Conservation (phyloP, 768 basidiomycete species). For the Suillus spraguei region DNA sequence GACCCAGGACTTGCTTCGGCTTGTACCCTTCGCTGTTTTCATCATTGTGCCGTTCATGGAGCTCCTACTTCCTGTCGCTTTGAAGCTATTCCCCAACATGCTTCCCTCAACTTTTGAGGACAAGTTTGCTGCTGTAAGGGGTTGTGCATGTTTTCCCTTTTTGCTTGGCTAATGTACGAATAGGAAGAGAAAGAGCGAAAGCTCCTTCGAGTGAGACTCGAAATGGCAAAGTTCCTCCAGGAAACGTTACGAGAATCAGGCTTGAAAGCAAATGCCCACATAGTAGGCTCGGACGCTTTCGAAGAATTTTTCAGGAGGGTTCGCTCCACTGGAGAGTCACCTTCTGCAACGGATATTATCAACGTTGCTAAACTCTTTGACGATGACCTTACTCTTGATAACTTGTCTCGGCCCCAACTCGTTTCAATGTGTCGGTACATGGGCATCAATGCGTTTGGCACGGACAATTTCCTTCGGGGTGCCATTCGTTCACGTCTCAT, state of each 20-base stretch:
- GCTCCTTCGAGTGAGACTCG: conserved; percentile 88
- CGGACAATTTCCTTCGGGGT: conserved; percentile 96
- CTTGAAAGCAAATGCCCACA: conserved; percentile 89
- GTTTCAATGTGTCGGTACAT: conserved; percentile 98
- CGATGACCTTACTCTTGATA: conserved; percentile 97
- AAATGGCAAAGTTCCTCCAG: conserved; percentile 99
- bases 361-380: conserved; percentile 97
- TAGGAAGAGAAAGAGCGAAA: conserved; percentile 98
- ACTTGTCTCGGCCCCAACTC: conserved; percentile 96
- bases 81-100: conserved; percentile 99
- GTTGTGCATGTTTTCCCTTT: conserved; percentile 7
- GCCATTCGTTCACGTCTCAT: conserved; percentile 83
- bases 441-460: conserved; percentile 98
- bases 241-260: conserved; percentile 96
- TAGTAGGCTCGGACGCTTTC: conserved; percentile 93
- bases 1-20: conserved; percentile 87
- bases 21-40: conserved; percentile 95
- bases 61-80: conserved; percentile 89
- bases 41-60: conserved; percentile 99
- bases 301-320: conserved; percentile 99
- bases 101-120: conserved; percentile 98
- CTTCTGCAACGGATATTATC: conserved; percentile 86
- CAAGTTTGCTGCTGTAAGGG: conserved; percentile 84
- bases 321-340: conserved; percentile 93
- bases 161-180: neutral